A percentile compares a stretch with the other conserved stretches of the same genome.
Conservation (phyloP, 2,329 filamentous ascomycete genomes). For the Penicillium glabrum region DNA sequence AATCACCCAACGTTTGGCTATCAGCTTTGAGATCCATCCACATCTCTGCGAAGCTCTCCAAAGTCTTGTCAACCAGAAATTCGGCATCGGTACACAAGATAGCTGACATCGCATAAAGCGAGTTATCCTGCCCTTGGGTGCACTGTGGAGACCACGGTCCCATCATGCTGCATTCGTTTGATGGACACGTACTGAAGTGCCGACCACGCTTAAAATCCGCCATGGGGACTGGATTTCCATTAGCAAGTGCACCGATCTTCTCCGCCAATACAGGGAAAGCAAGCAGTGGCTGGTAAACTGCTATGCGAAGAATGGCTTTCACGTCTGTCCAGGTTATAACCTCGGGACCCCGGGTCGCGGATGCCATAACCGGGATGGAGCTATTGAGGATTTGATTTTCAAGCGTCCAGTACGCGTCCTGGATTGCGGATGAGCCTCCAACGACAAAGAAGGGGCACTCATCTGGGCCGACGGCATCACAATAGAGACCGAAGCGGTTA, state of each 20-base stretch:
- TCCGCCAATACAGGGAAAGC: slow-evolving; percentile 29
- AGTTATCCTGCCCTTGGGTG: slow-evolving; percentile 24
- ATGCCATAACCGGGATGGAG: slow-evolving; percentile 32
- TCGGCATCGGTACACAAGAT: slow-evolving; percentile 35
- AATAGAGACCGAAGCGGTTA: slow-evolving; percentile 34
- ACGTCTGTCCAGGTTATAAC: slow-evolving; percentile 38
- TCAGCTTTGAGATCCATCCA: slow-evolving; percentile 26
- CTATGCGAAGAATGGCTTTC: slow-evolving; percentile 28
- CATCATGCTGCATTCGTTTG: slow-evolving; percentile 26
- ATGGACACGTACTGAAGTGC: slow-evolving; percentile 27
- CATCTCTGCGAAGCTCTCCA: slow-evolving; percentile 18
- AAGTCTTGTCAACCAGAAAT: slow-evolving; percentile 18
- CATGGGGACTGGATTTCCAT: slow-evolving; percentile 27
- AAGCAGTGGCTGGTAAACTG: slow-evolving; percentile 34
- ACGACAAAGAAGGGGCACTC: slow-evolving; percentile 31
- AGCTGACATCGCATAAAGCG: slow-evolving; percentile 29
- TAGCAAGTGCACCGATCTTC: slow-evolving; percentile 23
- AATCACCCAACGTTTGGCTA: slow-evolving; percentile 32
- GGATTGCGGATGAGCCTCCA: slow-evolving; percentile 30
- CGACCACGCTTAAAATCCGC: slow-evolving; percentile 31
- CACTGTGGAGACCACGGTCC: slow-evolving; percentile 35
- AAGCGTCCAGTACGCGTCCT: slow-evolving; percentile 23
- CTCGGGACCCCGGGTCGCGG: slow-evolving; percentile 31
- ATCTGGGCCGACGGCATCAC: slow-evolving; percentile 25
- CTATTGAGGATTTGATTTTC: slow-evolving; percentile 24